These are phyloP conservation scores for Pythium guiyangense DNA, from an alignment of 352 stramenopile species.

Conservation along the genomic window DNA sequence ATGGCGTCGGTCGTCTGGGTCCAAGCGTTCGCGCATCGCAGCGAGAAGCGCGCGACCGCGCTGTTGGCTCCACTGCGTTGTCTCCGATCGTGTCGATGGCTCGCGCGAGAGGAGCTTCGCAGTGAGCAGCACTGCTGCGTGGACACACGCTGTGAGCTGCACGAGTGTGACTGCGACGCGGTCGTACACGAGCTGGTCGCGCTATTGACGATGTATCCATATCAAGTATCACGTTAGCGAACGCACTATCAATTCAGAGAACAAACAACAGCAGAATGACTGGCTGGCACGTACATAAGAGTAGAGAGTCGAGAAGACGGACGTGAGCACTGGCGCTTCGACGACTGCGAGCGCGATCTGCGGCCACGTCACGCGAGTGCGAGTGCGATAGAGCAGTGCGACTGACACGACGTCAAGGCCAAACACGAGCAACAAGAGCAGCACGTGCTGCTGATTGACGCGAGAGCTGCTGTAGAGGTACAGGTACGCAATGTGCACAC, in stretches of 20 bases:
- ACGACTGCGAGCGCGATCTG: constrained; percentile 19
- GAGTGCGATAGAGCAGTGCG: constrained; percentile 7
- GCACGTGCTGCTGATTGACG: not conserved
- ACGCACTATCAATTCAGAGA: not conserved
- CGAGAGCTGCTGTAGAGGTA: constrained; percentile 1
- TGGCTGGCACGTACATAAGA: constrained; percentile 15
- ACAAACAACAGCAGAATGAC: not conserved
- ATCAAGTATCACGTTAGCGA: not conserved
- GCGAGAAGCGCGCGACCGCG: constrained; percentile 4
- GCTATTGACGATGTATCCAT: constrained; percentile 5
- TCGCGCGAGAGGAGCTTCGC: constrained; percentile 17
- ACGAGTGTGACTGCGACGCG: constrained; percentile 23
- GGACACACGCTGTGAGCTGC: constrained; percentile 20
- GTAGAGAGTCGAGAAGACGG: constrained; percentile 31
- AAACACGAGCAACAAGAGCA: constrained; percentile 19
- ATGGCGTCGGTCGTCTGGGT: not conserved
- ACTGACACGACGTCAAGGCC: constrained; percentile 23
- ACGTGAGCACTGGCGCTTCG: constrained; percentile 23
- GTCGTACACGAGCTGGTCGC: constrained; percentile 33
- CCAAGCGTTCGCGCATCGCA: constrained; percentile 6
- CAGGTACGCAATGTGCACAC: constrained; percentile 1
- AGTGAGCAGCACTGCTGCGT: constrained; percentile 27
- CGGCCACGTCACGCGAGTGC: constrained; percentile 10
- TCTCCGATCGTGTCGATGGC: too few species aligned
- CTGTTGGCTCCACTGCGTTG: not conserved